Percentiles rank a stretch among this genome's conserved stretches.
phyloP scores from a whole-genome alignment of 805 yeast genomes.

The Ogataea paradorogensis region DNA sequence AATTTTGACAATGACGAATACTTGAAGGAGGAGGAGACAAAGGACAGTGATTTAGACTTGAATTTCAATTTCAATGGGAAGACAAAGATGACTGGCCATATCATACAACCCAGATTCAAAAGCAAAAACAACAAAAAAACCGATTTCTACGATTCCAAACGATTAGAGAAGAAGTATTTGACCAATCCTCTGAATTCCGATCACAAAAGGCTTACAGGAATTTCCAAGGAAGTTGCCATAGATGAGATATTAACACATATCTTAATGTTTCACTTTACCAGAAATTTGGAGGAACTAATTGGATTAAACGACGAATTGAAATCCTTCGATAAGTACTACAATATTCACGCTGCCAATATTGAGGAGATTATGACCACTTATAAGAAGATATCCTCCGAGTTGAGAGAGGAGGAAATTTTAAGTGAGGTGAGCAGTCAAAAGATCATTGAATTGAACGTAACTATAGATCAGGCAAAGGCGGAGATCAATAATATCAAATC shows the following conservation, averaged over 20 bases:
- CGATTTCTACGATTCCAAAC: conserved; percentile 55
- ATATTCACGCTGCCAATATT: conserved; percentile 41
- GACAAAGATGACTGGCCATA: conserved; percentile 31
- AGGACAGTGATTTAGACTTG: conserved; percentile 16
- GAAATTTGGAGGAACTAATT: conserved; percentile 41
- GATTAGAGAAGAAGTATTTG: conserved; percentile 64
- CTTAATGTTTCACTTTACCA: conserved; percentile 54
- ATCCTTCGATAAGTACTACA: conserved; percentile 40
- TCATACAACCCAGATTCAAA: conserved; percentile 29
- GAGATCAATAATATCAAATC: conserved; percentile 27
- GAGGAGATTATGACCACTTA: conserved; percentile 43
- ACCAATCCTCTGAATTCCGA: conserved; percentile 57
- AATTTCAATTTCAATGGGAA: conserved; percentile 24
- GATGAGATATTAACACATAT: conserved; percentile 56
- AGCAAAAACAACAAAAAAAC: conserved; percentile 19
- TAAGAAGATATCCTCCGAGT: conserved; percentile 44
- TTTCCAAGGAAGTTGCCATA: conserved; percentile 27
- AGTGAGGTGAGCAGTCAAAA: conserved; percentile 29
- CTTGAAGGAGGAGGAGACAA: conserved; percentile 31
- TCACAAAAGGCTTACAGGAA: conserved; percentile 35
- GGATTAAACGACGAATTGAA: conserved; percentile 46
- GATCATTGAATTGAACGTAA: conserved; percentile 19
- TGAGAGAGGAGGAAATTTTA: conserved; percentile 37
- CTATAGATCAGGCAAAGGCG: conserved; percentile 9
- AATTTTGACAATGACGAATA: conserved; percentile 52